Base-by-base conservation (phyloP, 2,329 filamentous ascomycete species). In the Fusarium sp. region DNA sequence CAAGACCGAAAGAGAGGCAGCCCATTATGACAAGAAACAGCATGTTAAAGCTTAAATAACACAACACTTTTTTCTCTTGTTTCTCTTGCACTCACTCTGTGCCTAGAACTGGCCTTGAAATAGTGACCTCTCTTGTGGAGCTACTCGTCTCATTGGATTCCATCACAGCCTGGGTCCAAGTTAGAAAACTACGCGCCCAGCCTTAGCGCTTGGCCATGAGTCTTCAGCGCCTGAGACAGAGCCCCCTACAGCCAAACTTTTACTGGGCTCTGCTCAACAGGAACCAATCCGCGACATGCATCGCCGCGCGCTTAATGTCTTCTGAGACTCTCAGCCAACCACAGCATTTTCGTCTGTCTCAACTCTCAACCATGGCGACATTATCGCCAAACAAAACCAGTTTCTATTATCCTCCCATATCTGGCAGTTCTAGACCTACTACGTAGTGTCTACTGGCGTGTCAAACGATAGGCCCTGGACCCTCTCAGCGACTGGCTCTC, bases 301-400 rank as follows among this genome's bases (percentile, higher is more conserved):
- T 39, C 32, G 50, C 70, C 56, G 72, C 78, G 78, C 78, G 78
- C 77, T 76, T 74, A 61, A 68, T 38, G 42, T 53, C 28, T 63
- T 63, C 70, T 78, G 75, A 61, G 64, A 79, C 78, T 58, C 64
- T 51, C 64, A 66, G 57, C 76, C 75, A 75, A 75, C 70, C 70
- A 76, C 59, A 47, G 48, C 39, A 51, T 50, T 42, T 61, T 48
- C 53, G 41, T 63, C 41, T 64, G 64, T 35, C 14, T 35, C 32
- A 35, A 35, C 32, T 59, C 58, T 62, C 59, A 63, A 63, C 56
- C 63, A 61, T 32, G 59, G 57, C 48, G 59, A 56, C 57, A 62
- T 38, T 51, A 56, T 70, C 63, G 56, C 68, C 67, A 69, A 67
- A 72, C 62, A 62, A 57, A 72, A 48, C 48, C 58, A 59, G 51